Percentiles rank a stretch among this genome's conserved stretches.
Evolutionary conservation across 2,329 filamentous ascomycete genomes (phyloP).

Genomic region (Claviceps spartinae): DNA sequence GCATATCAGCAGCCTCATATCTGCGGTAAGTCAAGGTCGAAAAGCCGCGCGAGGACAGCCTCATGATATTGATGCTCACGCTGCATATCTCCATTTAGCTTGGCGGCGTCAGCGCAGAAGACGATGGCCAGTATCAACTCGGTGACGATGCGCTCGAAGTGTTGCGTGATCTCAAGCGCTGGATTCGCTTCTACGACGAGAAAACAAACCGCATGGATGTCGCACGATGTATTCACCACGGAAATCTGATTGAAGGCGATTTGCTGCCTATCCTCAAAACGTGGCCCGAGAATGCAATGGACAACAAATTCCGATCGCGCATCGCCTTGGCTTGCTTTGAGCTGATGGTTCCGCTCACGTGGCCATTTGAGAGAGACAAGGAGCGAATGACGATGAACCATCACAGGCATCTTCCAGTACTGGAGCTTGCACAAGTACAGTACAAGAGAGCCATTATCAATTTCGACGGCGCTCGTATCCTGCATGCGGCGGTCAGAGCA

Average conservation of each 20-base stretch:
- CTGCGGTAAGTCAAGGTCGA: slow-evolving; percentile 52
- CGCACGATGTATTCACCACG: slow-evolving; percentile 79
- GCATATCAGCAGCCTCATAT: slow-evolving; percentile 85
- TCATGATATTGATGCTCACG: background rate
- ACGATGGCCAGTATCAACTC: slow-evolving; percentile 72
- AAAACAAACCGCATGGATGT: slow-evolving; percentile 91
- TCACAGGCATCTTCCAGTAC: slow-evolving; percentile 77
- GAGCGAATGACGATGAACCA: slow-evolving; percentile 85
- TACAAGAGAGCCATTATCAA: slow-evolving; percentile 88
- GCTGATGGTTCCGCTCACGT: slow-evolving; percentile 81
- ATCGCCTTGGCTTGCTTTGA: slow-evolving; percentile 79
- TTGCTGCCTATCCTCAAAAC: slow-evolving; percentile 75
- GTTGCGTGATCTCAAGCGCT: slow-evolving; percentile 84
- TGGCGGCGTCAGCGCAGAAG: slow-evolving; percentile 66
- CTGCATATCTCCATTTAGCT: slow-evolving; percentile 38
- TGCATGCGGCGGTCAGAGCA: slow-evolving; percentile 68
- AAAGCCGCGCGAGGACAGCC: slow-evolving; percentile 5
- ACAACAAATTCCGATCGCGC: slow-evolving; percentile 63
- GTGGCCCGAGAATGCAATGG: slow-evolving; percentile 61
- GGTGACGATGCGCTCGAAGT: slow-evolving; percentile 89
- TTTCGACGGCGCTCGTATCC: slow-evolving; percentile 60
- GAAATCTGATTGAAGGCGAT: slow-evolving; percentile 83
- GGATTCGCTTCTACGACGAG: slow-evolving; percentile 89
- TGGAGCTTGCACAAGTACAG: slow-evolving; percentile 72
- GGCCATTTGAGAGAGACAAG: slow-evolving; percentile 72